Conservation (phyloP, 768 basidiomycete species). For the Serendipita indica region DNA sequence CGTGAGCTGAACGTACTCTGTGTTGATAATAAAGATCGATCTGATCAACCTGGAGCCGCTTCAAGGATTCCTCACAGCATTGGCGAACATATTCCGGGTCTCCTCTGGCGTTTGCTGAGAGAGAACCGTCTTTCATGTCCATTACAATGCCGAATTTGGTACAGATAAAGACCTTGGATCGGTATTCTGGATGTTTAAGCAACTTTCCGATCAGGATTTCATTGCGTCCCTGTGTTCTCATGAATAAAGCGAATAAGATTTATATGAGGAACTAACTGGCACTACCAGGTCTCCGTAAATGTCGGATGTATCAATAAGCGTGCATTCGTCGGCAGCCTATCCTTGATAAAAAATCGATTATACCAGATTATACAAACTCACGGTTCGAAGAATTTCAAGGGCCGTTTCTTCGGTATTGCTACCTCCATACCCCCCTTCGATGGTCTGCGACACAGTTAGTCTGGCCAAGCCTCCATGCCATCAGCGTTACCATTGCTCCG, state of each 20-base stretch:
- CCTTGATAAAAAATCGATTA: background rate
- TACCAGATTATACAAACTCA: background rate
- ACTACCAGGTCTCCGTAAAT: background rate
- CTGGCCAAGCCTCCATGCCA: background rate
- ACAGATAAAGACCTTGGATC: background rate
- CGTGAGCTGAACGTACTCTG: background rate
- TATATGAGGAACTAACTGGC: background rate
- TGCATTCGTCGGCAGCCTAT: background rate
- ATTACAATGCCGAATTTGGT: background rate
- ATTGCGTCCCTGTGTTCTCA: background rate
- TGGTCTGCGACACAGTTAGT: background rate
- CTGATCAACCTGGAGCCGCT: constrained; percentile 13
- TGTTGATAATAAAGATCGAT: constrained; percentile 16
- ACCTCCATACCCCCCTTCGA: background rate
- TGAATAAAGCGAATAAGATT: background rate
- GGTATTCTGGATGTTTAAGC: background rate
- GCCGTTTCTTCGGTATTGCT: background rate
- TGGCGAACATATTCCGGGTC: constrained; percentile 14
- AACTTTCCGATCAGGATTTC: background rate
- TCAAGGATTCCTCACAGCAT: constrained; percentile 13
- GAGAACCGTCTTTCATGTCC: background rate
- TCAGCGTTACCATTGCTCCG: background rate
- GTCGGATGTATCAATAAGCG: background rate
- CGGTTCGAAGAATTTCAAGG: background rate
- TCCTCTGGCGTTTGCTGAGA: constrained; percentile 7